Evolutionary conservation across 495 filamentous ascomycete genomes (phyloP), one percentile per base, ranked within the genome.

Genomic region (Annulohypoxylon nitens): DNA sequence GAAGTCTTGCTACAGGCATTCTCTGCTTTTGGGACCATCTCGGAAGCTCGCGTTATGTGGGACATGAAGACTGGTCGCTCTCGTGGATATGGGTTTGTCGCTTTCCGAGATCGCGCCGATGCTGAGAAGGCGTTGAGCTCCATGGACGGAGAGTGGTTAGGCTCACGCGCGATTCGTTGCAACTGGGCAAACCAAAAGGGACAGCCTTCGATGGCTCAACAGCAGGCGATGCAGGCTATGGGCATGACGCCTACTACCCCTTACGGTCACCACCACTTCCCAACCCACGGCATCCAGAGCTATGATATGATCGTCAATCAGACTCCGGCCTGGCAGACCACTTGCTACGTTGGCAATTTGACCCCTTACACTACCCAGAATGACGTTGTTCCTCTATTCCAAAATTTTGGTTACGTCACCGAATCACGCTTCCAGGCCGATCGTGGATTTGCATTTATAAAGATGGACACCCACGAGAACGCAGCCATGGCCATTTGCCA

Each of bases 151-250:
- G 97, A 99, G 87, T 99, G 96, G 96, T 91, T 99, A 59, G 96
- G 96, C 55, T 98, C 97, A 70, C 94, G 96, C 60, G 96, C 97
- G 3, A 99, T 99, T 79, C 93, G 96, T 69, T 98, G 95, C 88
- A 99, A 99, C 85, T 99, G 96, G 96, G 96, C 96, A 60, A 99
- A 99, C 83, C 96, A 99, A 81, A 99, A 99, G 87, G 96, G 96
- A 41, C 96, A 99, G 78, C 96, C 96, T 51, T 98, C 97, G 1
- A 97, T 98, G 77, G 93, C 95, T 50, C 96, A 99, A 83, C 96
- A 98, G 82, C 93, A 96, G 80, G 93, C 94, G 33, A 95, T 99
- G 93, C 92, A 92, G 60, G 92, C 93, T 47, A 97, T 98, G 93
- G 96, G 97, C 78, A 96, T 99, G 94, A 97, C 96, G 12, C 97